Conservation (phyloP, 139 green algal species). For the Dunaliella primolecta region DNA sequence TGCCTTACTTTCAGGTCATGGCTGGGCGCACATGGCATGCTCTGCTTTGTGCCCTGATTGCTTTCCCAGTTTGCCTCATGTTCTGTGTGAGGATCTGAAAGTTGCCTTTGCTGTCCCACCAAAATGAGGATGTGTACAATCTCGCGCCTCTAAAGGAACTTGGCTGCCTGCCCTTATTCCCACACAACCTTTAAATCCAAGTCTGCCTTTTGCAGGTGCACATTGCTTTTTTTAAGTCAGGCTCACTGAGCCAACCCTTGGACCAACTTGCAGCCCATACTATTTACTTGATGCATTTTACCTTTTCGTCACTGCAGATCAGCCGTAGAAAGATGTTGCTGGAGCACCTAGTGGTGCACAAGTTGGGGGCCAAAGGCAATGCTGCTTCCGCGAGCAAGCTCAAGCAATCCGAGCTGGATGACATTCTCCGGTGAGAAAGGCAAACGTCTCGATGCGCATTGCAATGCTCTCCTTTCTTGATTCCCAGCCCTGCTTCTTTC, state of each 20-base stretch:
- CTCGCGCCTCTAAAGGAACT: background rate
- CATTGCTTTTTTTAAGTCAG: too few species aligned
- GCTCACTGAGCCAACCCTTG: too few species aligned
- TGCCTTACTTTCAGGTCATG: background rate
- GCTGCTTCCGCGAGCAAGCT: constrained; percentile 20
- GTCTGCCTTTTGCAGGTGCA: too few species aligned
- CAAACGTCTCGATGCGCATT: constrained; percentile 2
- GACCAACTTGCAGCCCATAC: too few species aligned
- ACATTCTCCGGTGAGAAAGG: constrained; percentile 60
- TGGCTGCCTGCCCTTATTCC: too few species aligned
- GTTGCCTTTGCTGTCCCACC: background rate
- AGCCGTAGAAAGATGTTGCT: constrained; percentile 82
- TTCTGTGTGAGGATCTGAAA: background rate
- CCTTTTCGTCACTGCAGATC: too few species aligned
- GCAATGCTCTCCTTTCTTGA: too few species aligned
- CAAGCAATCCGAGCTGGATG: constrained; percentile 79
- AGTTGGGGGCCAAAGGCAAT: constrained; percentile 32
- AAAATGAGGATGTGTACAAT: background rate
- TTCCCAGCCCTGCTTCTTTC: too few species aligned
- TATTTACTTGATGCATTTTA: too few species aligned
- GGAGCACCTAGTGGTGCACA: constrained; percentile 82
- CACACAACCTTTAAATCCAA: too few species aligned
- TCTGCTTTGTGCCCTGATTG: background rate
- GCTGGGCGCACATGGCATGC: background rate
- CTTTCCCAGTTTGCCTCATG: background rate